Evolutionary conservation across 768 basidiomycete genomes (phyloP).

Genomic region (Pleurotus tuoliensis): DNA sequence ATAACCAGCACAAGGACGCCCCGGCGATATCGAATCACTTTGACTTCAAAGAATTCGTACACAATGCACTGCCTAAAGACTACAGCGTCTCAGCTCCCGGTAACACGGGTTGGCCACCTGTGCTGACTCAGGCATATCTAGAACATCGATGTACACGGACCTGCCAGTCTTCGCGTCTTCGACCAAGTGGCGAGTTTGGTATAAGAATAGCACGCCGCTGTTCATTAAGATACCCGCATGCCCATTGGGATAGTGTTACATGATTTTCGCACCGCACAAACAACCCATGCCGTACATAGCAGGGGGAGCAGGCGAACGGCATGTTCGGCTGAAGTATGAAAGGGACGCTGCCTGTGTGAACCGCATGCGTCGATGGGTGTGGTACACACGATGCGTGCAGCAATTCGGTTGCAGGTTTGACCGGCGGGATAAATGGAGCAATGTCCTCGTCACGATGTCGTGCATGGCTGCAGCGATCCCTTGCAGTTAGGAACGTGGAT

Average conservation of each 20-base stretch:
- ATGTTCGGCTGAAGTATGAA: too few species aligned
- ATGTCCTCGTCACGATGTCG: too few species aligned
- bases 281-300: too few species aligned
- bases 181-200: background rate
- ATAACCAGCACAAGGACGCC: background rate
- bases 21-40: background rate
- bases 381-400: too few species aligned
- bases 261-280: background rate
- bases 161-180: background rate
- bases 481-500: too few species aligned
- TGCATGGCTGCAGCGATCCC: too few species aligned
- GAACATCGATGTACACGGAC: conserved; percentile 3
- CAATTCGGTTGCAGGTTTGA: too few species aligned
- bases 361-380: too few species aligned
- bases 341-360: too few species aligned
- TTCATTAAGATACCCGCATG: background rate
- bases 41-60: too few species aligned
- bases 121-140: background rate
- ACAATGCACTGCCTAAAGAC: background rate
- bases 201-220: background rate
- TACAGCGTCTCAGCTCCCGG: conserved; percentile 2
- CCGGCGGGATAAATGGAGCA: too few species aligned
- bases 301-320: too few species aligned
- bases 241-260: background rate
- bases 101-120: background rate